Percentiles rank a stretch among this genome's conserved stretches.
Conservation (phyloP, 257 asterid genomes). For the Primulina huaijiensis region DNA sequence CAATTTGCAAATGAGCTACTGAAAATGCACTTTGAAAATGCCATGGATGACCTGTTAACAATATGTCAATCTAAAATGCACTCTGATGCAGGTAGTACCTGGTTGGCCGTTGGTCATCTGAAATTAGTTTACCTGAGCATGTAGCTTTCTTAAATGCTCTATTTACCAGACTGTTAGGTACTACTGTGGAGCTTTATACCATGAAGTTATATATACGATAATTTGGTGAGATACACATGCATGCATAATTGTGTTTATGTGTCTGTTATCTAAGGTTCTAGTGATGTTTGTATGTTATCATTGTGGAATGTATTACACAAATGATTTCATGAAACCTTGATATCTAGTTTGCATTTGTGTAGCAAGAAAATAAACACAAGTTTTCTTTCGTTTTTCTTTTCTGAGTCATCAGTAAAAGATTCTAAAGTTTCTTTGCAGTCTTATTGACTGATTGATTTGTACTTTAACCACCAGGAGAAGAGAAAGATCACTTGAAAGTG, state of each 20-base stretch:
- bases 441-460: slow-evolving; percentile 31
- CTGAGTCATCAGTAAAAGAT: slow-evolving; percentile 14
- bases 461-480: slow-evolving; percentile 64
- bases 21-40: slow-evolving; percentile 76
- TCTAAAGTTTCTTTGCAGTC: slow-evolving; percentile 14
- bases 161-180: not conserved
- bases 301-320: slow-evolving; percentile 9
- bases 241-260: not conserved
- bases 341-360: slow-evolving; percentile 1
- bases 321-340: slow-evolving; percentile 14
- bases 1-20: slow-evolving; percentile 88
- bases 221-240: not conserved
- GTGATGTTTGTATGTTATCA: slow-evolving; percentile 15
- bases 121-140: slow-evolving; percentile 11
- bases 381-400: slow-evolving; percentile 18
- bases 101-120: slow-evolving; percentile 16
- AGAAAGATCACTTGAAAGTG: slow-evolving; percentile 99
- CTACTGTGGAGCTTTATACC: not conserved
- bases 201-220: not conserved
- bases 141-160: not conserved
- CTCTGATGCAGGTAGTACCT: slow-evolving; percentile 76
- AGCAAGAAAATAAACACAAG: slow-evolving; percentile 14
- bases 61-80: slow-evolving; percentile 82
- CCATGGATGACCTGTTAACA: slow-evolving; percentile 73
- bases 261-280: slow-evolving; percentile 13